phyloP scores from a whole-genome alignment of 495 filamentous ascomycete species.

The Tricharina praecox region DNA sequence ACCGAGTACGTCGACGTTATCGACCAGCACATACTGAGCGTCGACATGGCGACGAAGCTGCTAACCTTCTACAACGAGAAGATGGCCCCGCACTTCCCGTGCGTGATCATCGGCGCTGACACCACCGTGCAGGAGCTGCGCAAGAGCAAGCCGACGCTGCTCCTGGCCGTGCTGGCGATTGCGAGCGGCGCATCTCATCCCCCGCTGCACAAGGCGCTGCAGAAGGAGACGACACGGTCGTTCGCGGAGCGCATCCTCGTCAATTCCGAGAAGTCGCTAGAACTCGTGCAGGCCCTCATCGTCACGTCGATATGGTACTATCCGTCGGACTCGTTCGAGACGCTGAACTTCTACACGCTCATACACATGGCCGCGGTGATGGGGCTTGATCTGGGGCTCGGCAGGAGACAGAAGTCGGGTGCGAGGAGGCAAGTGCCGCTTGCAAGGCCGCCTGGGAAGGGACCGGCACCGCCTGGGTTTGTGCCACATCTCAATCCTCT shows the following conservation, averaged over 20 bases:
- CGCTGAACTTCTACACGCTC: constrained; percentile 81
- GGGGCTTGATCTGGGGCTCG: constrained; percentile 75
- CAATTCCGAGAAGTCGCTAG: constrained; percentile 65
- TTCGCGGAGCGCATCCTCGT: constrained; percentile 61
- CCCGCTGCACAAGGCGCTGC: constrained; percentile 40
- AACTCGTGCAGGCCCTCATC: constrained; percentile 67
- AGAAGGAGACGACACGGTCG: constrained; percentile 51
- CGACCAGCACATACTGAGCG: constrained; percentile 49
- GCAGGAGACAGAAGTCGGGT: constrained; percentile 36
- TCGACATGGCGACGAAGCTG: constrained; percentile 42
- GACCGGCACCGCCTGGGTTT: neutral
- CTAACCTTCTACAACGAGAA: constrained; percentile 53
- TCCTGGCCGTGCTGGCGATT: constrained; percentile 58
- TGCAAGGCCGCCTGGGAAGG: neutral
- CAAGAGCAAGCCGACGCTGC: constrained; percentile 56
- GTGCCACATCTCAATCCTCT: neutral
- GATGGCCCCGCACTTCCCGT: constrained; percentile 57
- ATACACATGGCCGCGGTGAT: constrained; percentile 70
- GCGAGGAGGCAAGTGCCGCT: too few species aligned
- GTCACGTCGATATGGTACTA: constrained; percentile 64
- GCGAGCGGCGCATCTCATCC: constrained; percentile 47
- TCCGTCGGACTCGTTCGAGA: constrained; percentile 65
- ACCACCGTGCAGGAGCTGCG: constrained; percentile 53
- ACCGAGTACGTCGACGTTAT: constrained; percentile 32
- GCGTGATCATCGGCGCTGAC: constrained; percentile 53